Evolutionary conservation across 441 rosid species (phyloP).

Genomic region (Erysimum cheiri): DNA sequence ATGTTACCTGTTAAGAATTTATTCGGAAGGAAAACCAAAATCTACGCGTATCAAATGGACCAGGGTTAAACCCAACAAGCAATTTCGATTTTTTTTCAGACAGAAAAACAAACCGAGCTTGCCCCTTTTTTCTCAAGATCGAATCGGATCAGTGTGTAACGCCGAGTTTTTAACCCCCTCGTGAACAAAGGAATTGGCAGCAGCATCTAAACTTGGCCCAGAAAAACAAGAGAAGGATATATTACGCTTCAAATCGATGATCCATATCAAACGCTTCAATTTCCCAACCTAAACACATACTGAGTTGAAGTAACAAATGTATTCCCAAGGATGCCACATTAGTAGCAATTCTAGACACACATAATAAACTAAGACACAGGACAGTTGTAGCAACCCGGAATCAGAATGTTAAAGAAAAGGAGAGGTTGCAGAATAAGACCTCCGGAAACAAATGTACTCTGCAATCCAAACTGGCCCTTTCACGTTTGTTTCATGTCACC

Average conservation of each 20-base stretch:
- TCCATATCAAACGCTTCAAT: constrained; percentile 26
- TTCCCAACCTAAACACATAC: constrained; percentile 30
- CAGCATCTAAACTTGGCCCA: neutral
- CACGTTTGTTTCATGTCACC: constrained; percentile 51
- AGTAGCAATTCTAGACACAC: constrained; percentile 35
- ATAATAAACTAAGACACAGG: constrained; percentile 24
- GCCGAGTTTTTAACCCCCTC: neutral
- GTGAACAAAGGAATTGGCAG: neutral
- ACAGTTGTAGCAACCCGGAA: constrained; percentile 29
- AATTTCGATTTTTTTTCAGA: neutral
- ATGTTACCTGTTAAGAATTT: constrained; percentile 15
- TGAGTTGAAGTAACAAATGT: constrained; percentile 14
- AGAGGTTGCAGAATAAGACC: constrained; percentile 35
- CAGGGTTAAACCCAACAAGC: neutral
- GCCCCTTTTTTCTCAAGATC: neutral
- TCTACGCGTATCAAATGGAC: neutral
- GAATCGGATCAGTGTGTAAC: neutral
- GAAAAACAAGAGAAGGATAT: neutral
- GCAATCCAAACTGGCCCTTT: constrained; percentile 17
- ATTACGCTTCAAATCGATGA: constrained; percentile 1
- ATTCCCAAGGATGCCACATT: constrained; percentile 33
- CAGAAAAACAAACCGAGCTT: neutral
- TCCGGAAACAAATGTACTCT: constrained; percentile 34
- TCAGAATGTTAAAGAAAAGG: constrained; percentile 9
- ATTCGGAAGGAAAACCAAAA: neutral